These are phyloP conservation scores for Arthrobotrys entomopaga DNA, from an alignment of 2,329 filamentous ascomycete genomes.

Conservation along the genomic window DNA sequence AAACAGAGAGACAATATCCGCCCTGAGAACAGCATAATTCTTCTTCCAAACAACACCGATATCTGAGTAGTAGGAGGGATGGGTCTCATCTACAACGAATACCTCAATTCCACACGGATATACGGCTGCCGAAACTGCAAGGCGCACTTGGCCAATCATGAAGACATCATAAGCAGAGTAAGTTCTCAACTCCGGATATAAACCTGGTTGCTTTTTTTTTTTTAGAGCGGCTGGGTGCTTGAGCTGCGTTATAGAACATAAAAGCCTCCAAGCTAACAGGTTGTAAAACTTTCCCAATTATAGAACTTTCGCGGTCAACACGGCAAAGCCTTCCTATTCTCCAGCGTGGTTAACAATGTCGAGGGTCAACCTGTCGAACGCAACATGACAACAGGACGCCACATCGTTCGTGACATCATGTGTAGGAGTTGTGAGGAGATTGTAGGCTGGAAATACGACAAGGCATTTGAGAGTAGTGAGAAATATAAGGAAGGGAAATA, in stretches of 20 bases:
- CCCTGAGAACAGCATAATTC: background rate
- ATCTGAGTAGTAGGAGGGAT: slow-evolving; percentile 65
- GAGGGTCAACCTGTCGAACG: slow-evolving; percentile 87
- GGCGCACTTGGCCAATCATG: slow-evolving; percentile 91
- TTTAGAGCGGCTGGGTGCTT: background rate
- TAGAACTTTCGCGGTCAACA: slow-evolving; percentile 99
- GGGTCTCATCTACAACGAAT: slow-evolving; percentile 91
- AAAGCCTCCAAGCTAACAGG: too few species aligned
- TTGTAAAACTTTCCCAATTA: background rate
- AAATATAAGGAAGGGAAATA: slow-evolving; percentile 99
- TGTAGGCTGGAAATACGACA: slow-evolving; percentile 99
- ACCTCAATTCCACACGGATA: slow-evolving; percentile 85
- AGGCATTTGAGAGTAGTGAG: slow-evolving; percentile 88
- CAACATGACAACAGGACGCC: slow-evolving; percentile 96
- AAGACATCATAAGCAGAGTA: slow-evolving; percentile 94
- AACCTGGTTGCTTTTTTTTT: background rate
- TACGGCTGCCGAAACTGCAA: slow-evolving; percentile 96
- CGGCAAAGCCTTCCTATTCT: slow-evolving; percentile 97
- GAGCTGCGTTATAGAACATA: too few species aligned
- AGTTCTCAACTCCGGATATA: slow-evolving; percentile 61
- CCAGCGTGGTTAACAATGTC: slow-evolving; percentile 89
- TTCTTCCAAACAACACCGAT: background rate
- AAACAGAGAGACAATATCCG: background rate
- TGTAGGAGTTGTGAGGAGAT: slow-evolving; percentile 91
- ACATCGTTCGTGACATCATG: slow-evolving; percentile 90